Base-by-base conservation (phyloP, 176 grass and related monocot species). In the Zea luxurians region DNA sequence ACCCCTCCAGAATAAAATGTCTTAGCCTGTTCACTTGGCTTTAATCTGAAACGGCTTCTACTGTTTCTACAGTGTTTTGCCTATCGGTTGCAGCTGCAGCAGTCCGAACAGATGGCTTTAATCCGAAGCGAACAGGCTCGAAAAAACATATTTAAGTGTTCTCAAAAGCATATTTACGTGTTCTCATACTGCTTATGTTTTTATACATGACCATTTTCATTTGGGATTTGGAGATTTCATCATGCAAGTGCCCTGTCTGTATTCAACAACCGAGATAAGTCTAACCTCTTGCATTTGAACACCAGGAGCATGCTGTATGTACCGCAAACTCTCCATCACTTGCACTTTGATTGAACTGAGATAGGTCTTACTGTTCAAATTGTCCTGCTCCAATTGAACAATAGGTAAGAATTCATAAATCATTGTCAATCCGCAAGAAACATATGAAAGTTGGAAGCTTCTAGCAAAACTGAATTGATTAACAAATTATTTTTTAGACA, bases 231-330 rank as follows among this genome's bases (percentile, higher is more conserved):
- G 38, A 63, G 17, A 7, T 62, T 74, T 17, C 45, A 46, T 15
- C 71, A 66, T 70, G 70, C 7, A 74, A 73, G 7, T 62, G 47
- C 10, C 18, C 50, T 54, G 52, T 15, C 68, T 59, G 48, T 21
- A 78, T 44, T 38, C 38, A 83, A 83, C 64, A 49, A 55, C 37
- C 6, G 12, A 61, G 11, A 5, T 42, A 58, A 86, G 48, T 59
- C 72, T 81, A 72, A 84, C 95, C 91, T 98, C 95, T 63, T 98
- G 95, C 95, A 98, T 98, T 88, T 98, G 95, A 89, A 98, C 91
- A 7, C 95, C 78, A 71, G 95, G 91, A 76, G 95, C 95, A 80
- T 98, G 95, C 53, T 98, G 91, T 88, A 98, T 98, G 71, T 80
- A 87, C 77, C 91, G 74, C 49, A 98, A 64, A 85, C 91, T 78